A percentile compares a stretch with the other conserved stretches of the same genome.
Evolutionary conservation across 257 asterid genomes (phyloP).

Genomic region (Solanum bulbocastanum): DNA sequence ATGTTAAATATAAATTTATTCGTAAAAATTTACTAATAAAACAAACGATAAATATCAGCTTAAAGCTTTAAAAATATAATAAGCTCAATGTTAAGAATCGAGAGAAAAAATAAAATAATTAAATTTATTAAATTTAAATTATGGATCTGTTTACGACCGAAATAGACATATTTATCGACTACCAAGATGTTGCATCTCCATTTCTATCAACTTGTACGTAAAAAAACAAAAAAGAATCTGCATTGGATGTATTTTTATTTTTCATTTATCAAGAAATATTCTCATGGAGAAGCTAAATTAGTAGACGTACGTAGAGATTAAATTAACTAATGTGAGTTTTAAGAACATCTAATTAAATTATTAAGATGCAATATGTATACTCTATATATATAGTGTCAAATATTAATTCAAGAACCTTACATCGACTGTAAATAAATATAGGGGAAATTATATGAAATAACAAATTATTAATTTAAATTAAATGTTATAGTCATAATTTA

Average conservation of each 20-base stretch:
- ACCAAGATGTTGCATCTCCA: neutral
- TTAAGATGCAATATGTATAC: neutral
- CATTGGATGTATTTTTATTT: neutral
- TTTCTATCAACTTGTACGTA: neutral
- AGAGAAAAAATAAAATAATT: too few species aligned
- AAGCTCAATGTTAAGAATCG: neutral
- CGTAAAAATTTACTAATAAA: fast-evolving
- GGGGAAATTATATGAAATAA: too few species aligned
- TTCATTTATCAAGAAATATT: neutral
- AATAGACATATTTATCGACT: neutral
- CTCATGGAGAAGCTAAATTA: neutral
- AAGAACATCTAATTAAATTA: neutral
- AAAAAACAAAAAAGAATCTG: neutral
- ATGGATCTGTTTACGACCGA: neutral
- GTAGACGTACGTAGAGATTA: neutral
- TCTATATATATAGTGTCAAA: neutral
- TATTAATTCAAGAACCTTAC: neutral
- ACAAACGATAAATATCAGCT: neutral
- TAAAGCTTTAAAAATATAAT: neutral
- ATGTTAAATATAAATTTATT: neutral
- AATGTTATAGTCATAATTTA: too few species aligned
- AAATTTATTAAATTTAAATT: neutral
- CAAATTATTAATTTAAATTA: too few species aligned
- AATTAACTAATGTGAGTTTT: neutral
- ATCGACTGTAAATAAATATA: neutral